Percentiles rank a stretch among this genome's conserved stretches.
Conservation (phyloP, 345 rosid species). For the Ceriops tagal region DNA sequence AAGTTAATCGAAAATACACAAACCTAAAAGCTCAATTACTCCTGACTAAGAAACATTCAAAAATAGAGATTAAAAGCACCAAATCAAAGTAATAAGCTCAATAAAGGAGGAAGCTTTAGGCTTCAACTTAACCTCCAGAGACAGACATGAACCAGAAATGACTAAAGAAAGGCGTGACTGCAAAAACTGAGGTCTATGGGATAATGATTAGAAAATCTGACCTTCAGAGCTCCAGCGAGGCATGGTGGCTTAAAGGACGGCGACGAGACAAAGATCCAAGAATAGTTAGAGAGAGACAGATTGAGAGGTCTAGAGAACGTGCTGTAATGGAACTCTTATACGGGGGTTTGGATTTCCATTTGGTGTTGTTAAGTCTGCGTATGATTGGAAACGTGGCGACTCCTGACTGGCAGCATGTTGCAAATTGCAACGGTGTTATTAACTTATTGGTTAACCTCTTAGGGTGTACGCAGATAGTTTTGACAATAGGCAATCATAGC, state of each 20-base stretch:
- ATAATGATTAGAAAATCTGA: slow-evolving; percentile 12
- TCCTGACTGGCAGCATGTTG: too few relatives aligned
- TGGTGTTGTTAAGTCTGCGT: too few relatives aligned
- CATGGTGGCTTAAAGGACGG: slow-evolving; percentile 26
- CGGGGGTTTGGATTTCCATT: too few relatives aligned
- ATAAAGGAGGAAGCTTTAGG: background rate
- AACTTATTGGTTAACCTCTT: too few relatives aligned
- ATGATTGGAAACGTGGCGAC: too few relatives aligned
- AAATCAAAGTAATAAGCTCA: background rate
- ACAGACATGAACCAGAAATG: background rate
- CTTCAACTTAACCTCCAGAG: background rate
- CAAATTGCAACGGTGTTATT: background rate
- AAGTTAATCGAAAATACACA: too few relatives aligned
- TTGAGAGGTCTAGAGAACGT: too few relatives aligned
- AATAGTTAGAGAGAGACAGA: too few relatives aligned
- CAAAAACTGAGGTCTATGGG: background rate
- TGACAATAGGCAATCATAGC: too few relatives aligned
- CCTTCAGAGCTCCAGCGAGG: slow-evolving; percentile 75
- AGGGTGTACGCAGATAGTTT: too few relatives aligned
- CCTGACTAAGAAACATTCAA: background rate
- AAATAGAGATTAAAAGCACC: background rate
- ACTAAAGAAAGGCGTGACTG: background rate
- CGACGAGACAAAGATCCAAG: background rate
- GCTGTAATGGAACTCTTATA: too few relatives aligned
- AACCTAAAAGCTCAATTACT: too few relatives aligned